Conservation (phyloP, 208 protist genomes). For the Blechomonas ayalai region DNA sequence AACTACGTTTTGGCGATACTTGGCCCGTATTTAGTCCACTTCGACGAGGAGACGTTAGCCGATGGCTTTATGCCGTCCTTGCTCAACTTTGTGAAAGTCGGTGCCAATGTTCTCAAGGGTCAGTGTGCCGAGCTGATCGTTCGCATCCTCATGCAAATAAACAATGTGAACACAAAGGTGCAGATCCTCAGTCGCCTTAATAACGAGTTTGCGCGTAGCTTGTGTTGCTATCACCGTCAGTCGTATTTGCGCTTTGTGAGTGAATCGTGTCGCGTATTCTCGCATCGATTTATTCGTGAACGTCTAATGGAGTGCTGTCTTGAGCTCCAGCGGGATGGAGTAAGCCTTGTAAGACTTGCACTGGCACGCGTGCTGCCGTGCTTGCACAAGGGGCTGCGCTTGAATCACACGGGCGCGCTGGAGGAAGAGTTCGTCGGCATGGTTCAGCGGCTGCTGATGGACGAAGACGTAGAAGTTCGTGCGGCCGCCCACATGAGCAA, state of each 20-base stretch:
- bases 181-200: slow-evolving; percentile 78
- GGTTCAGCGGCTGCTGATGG: slow-evolving; percentile 65
- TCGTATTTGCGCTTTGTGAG: slow-evolving; percentile 58
- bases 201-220: slow-evolving; percentile 72
- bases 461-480: slow-evolving; percentile 58
- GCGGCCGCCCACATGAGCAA: slow-evolving; percentile 25
- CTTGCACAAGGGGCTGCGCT: slow-evolving; percentile 39
- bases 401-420: slow-evolving; percentile 18
- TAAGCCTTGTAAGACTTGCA: slow-evolving; percentile 59
- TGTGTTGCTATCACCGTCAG: slow-evolving; percentile 60
- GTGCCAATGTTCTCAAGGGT: slow-evolving; percentile 53
- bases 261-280: slow-evolving; percentile 54
- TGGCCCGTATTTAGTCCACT: slow-evolving; percentile 40
- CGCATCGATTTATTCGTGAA: slow-evolving; percentile 75
- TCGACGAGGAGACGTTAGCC: slow-evolving; percentile 37
- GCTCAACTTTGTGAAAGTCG: slow-evolving; percentile 41
- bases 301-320: slow-evolving; percentile 67
- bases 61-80: slow-evolving; percentile 67
- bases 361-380: slow-evolving; percentile 40
- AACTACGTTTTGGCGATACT: slow-evolving; percentile 50
- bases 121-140: slow-evolving; percentile 53
- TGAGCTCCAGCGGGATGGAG: slow-evolving; percentile 73
- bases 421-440: slow-evolving; percentile 73
- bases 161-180: slow-evolving; percentile 41
- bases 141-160: slow-evolving; percentile 27